Evolutionary conservation across 1,284 basidiomycete species (phyloP).

Genomic region (Tetrapyrgos nigripes): DNA sequence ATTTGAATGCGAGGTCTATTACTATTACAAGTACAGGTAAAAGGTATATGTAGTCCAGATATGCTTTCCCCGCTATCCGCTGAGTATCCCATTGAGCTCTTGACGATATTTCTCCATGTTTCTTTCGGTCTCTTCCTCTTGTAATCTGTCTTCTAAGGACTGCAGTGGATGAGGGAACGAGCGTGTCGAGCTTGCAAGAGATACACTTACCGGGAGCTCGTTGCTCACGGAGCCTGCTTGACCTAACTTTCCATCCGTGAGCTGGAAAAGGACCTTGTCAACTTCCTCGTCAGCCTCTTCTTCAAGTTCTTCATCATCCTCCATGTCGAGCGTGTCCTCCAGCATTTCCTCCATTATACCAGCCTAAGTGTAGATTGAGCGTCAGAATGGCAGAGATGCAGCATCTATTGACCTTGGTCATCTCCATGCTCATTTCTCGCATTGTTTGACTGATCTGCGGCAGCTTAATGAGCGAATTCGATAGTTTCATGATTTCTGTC

Average conservation of each 20-base stretch:
- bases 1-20: not conserved
- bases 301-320: slow-evolving; percentile 94
- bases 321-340: slow-evolving; percentile 84
- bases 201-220: slow-evolving; percentile 77
- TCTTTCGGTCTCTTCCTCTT: slow-evolving; percentile 83
- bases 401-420: slow-evolving; percentile 82
- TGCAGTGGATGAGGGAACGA: slow-evolving; percentile 28
- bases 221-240: slow-evolving; percentile 77
- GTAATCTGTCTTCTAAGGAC: slow-evolving; percentile 62
- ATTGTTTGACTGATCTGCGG: slow-evolving; percentile 93
- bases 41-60: not conserved
- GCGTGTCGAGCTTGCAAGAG: not conserved
- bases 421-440: slow-evolving; percentile 98
- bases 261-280: slow-evolving; percentile 94
- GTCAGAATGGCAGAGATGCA: not conserved
- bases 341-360: slow-evolving; percentile 96
- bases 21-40: not conserved
- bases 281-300: slow-evolving; percentile 98
- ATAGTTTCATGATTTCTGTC: slow-evolving; percentile 98
- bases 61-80: slow-evolving; percentile 50
- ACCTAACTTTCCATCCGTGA: slow-evolving; percentile 96
- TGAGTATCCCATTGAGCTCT: slow-evolving; percentile 86
- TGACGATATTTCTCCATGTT: slow-evolving; percentile 89
- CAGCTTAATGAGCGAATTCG: slow-evolving; percentile 90
- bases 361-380: slow-evolving; percentile 56